A percentile compares a stretch with the other conserved stretches of the same genome.
Evolutionary conservation across 495 filamentous ascomycete species (phyloP).

Genomic region (Penicillium coffeae): DNA sequence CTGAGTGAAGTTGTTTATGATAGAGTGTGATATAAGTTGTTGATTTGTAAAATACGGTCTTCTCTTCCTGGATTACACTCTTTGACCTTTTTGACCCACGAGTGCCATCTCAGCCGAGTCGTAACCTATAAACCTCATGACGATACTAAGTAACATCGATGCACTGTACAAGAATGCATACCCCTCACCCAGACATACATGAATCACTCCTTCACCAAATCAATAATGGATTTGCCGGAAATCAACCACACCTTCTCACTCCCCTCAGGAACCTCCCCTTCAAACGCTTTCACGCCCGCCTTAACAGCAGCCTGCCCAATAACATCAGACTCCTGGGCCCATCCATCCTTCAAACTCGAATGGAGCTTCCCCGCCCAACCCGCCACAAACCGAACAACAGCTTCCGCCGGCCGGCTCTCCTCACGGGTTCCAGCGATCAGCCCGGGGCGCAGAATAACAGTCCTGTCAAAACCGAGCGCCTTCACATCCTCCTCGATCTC

Average conservation of each 20-base stretch:
- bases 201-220: slow-evolving; percentile 23
- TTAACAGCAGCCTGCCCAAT: slow-evolving; percentile 71
- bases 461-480: slow-evolving; percentile 65
- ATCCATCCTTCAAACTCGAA: slow-evolving; percentile 54
- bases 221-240: slow-evolving; percentile 35
- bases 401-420: slow-evolving; percentile 49
- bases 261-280: slow-evolving; percentile 42
- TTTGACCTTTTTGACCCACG: too few species aligned
- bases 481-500: slow-evolving; percentile 76
- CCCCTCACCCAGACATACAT: neutral
- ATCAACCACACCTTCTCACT: slow-evolving; percentile 44
- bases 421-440: slow-evolving; percentile 68
- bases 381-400: slow-evolving; percentile 45
- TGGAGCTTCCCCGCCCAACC: slow-evolving; percentile 50
- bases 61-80: too few species aligned
- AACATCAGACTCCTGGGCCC: slow-evolving; percentile 71
- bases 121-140: too few species aligned
- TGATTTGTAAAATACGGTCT: too few species aligned
- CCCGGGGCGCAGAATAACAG: slow-evolving; percentile 71
- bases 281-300: slow-evolving; percentile 43
- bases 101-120: too few species aligned
- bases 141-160: too few species aligned
- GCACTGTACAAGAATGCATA: too few species aligned
- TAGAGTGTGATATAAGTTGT: neutral
- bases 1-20: neutral